Base-by-base conservation (phyloP, 352 stramenopile species). In the Achlya hypogyna region DNA sequence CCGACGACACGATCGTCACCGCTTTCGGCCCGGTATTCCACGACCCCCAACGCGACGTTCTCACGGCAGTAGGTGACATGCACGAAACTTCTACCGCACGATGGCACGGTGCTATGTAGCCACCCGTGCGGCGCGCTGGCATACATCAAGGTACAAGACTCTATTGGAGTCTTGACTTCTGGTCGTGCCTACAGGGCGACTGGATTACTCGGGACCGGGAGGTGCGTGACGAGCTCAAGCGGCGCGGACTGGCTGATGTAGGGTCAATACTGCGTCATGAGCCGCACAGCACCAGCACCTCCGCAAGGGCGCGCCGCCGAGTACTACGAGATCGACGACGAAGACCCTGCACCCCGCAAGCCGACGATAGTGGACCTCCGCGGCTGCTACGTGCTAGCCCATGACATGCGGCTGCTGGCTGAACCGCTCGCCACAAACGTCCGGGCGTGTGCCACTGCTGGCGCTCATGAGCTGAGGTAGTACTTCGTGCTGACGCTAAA, bases 61-160 rank as follows among this genome's bases (percentile, higher is more conserved):
- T 49, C 1, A 53, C 20, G 53, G 20, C 38, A 27, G 29, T 42
- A 25, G 14, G 42, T 18, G 38, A 45, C 12, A 18, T 51, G 14
- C 53, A 28, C 9, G 34, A 20, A 23, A 23, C 65, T 84, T 53
- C 74, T 78, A 22, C 74, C 60, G 32, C 70, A 66, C 29, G 82
- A 91, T 70, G 82, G 82, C 34, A 75, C 74, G 25, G 70, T 88
- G 18, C 69, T 88, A 27, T 86, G 82, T 54, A 72, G 75, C 8
- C 80, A 86, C 52, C 53, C 64, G 2, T 28, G 65, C 28, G 78
- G 72, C 4, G 73, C 70, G n/a, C n/a, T n/a, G 9, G 74, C 71
- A 0, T 91, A 84, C 62, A 51, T 91, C 63, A 53, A 75, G 58
- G 82, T 88, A 71, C 47, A n/a, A n/a, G n/a, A n/a, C n/a, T n/a